Evolutionary conservation across 1,139 yeast species (phyloP), one percentile per base, ranked within the genome.

Genomic region (Pichia sp.): DNA sequence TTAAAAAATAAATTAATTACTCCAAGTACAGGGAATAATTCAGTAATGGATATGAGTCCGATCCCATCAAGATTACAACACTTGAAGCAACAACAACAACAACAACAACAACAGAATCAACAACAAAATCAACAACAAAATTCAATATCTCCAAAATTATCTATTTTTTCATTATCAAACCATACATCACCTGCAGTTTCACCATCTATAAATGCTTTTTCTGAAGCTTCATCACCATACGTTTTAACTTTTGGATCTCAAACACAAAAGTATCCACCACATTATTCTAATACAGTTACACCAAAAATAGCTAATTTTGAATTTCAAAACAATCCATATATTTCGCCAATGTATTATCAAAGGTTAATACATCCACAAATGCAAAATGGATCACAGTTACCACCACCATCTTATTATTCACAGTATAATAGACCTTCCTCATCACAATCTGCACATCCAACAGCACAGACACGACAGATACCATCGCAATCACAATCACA

Each of bases 1-100:
- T 19, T 7, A 6, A 13, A 46, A 50, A 51, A 53, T n/a, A 29
- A 26, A 28, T 20, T 39, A 23, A 16, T 42, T 2, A 43, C 51
- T 15, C 45, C 49, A 28, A 35, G 30, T 31, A 27, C 47, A 9
- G 47, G 37, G 7, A 39, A 16, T 16, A 38, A 30, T 5, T 39
- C 48, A 16, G 32, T 40, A 9, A 30, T 35, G 22, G 41, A 41
- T 14, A 22, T 26, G 13, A 41, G 41, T 31, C 41, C 44, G 1
- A 26, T 19, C 6, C 14, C 37, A 11, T 14, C 31, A 18, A 19
- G 37, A 20, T 11, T 33, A 10, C 19, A 35, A n/a, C 31, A 37
- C 14, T n/a, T 16, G 5, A 22, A 27, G 9, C 18, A 25, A 15
- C 31, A 32, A 24, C 18, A 24, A 15, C 33, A 25, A n/a, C 26